phyloP scores from a whole-genome alignment of 257 asterid species.

The Solanum sejunctum region DNA sequence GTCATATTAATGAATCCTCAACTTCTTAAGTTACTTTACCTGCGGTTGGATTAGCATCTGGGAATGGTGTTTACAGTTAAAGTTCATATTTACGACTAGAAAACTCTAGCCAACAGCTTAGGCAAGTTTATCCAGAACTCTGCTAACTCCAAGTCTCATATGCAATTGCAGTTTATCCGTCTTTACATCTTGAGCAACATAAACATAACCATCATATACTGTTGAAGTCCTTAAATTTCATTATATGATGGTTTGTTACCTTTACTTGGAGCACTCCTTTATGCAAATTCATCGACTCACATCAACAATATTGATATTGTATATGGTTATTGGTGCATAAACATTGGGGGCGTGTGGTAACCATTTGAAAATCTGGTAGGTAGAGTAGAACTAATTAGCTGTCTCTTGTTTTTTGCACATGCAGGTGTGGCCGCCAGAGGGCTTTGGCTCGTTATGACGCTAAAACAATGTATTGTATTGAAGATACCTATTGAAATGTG shows the following conservation, averaged over 20 bases:
- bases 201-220: not conserved
- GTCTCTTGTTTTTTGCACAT: not conserved
- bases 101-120: not conserved
- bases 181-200: not conserved
- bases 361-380: not conserved
- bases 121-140: not conserved
- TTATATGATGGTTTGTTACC: not conserved
- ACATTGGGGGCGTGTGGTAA: not conserved
- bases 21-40: not conserved
- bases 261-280: not conserved
- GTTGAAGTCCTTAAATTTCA: not conserved
- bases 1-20: not conserved
- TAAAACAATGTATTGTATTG: not conserved
- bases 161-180: not conserved
- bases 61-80: not conserved
- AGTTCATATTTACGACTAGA: not conserved
- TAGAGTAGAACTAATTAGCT: not conserved
- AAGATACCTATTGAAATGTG: not conserved
- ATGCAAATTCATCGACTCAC: not conserved
- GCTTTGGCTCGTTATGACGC: slow-evolving; percentile 51
- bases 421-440: slow-evolving; percentile 94
- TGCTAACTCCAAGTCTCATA: not conserved
- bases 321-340: not conserved
- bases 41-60: not conserved
- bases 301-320: not conserved